These are phyloP conservation scores for Daldinia vernicosa DNA, from an alignment of 495 filamentous ascomycete genomes.

Conservation along the genomic window DNA sequence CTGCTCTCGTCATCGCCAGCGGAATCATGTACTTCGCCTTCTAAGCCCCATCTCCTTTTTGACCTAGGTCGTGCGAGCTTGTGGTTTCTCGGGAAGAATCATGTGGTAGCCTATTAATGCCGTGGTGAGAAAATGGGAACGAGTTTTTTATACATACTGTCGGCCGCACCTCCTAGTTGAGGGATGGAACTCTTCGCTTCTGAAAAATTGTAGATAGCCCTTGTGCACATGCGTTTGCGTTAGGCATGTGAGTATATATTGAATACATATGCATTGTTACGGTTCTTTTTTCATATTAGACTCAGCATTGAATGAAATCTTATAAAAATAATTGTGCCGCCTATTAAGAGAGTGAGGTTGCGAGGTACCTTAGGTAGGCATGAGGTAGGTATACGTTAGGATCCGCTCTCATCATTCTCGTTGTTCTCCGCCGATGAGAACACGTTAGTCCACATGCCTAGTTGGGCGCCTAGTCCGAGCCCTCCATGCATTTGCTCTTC, in stretches of 20 bases:
- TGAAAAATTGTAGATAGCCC: slow-evolving; percentile 29
- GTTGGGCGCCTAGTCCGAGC: slow-evolving; percentile 9
- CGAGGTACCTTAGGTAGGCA: no score
- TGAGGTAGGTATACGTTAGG: not conserved
- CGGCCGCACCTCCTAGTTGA: slow-evolving; percentile 7
- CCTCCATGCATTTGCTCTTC: slow-evolving; percentile 13
- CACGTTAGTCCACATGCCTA: slow-evolving; percentile 24
- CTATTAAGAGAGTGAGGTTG: no score
- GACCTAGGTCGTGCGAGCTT: not conserved
- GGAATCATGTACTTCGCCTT: slow-evolving; percentile 39
- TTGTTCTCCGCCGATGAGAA: not conserved
- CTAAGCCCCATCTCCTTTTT: slow-evolving; percentile 19
- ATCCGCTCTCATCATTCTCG: not conserved
- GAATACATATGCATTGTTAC: not conserved
- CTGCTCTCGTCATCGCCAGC: slow-evolving; percentile 31
- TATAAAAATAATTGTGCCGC: no score
- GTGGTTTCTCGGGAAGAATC: not conserved
- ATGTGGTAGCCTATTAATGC: not conserved
- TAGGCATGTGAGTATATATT: slow-evolving; percentile 27
- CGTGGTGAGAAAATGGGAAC: slow-evolving; percentile 1
- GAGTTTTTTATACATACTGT: not conserved
- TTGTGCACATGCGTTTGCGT: slow-evolving; percentile 27
- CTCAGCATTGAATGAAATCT: no score
- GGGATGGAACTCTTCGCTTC: slow-evolving; percentile 4
- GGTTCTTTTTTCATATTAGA: no score